phyloP scores from a whole-genome alignment of 352 stramenopile genomes.

The Phytopythium montanum region DNA sequence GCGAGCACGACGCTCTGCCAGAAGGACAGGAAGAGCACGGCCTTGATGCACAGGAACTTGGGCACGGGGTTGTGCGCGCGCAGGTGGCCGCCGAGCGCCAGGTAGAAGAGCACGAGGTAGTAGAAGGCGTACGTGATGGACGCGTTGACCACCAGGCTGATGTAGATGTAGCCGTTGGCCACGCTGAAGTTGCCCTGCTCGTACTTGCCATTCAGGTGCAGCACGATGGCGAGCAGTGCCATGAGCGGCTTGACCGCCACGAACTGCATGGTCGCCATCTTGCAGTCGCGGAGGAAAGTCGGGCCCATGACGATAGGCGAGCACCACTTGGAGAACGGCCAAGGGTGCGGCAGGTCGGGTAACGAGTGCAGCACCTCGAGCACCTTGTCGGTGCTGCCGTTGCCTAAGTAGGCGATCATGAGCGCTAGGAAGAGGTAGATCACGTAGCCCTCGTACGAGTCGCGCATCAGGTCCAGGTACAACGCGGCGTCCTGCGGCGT shows the following conservation, averaged over 20 bases:
- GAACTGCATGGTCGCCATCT: constrained; percentile 95
- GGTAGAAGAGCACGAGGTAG: constrained; percentile 97
- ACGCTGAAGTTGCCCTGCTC: constrained; percentile 85
- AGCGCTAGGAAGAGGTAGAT: constrained; percentile 98
- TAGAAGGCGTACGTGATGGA: constrained; percentile 97
- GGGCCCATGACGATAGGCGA: constrained; percentile 77
- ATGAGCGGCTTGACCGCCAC: constrained; percentile 93
- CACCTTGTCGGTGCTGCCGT: constrained; percentile 89
- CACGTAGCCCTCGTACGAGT: constrained; percentile 98
- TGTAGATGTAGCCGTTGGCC: constrained; percentile 87
- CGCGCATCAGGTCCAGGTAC: constrained; percentile 93
- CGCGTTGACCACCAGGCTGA: constrained; percentile 93
- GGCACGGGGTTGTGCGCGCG: constrained; percentile 93
- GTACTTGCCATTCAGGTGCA: constrained; percentile 79
- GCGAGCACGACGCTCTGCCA: constrained; percentile 95
- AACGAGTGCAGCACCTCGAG: constrained; percentile 49
- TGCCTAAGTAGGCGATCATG: constrained; percentile 94
- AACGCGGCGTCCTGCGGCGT: constrained; percentile 54
- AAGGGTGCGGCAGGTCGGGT: constrained; percentile 69
- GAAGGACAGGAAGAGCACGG: constrained; percentile 98
- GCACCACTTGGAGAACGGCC: constrained; percentile 63
- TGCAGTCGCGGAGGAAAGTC: constrained; percentile 91
- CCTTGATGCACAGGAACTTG: constrained; percentile 99
- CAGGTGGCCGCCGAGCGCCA: constrained; percentile 89
- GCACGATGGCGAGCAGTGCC: constrained; percentile 83